These are phyloP conservation scores for Colletotrichum graminicola DNA, from an alignment of 2,329 filamentous ascomycete species.

Conservation along the genomic window DNA sequence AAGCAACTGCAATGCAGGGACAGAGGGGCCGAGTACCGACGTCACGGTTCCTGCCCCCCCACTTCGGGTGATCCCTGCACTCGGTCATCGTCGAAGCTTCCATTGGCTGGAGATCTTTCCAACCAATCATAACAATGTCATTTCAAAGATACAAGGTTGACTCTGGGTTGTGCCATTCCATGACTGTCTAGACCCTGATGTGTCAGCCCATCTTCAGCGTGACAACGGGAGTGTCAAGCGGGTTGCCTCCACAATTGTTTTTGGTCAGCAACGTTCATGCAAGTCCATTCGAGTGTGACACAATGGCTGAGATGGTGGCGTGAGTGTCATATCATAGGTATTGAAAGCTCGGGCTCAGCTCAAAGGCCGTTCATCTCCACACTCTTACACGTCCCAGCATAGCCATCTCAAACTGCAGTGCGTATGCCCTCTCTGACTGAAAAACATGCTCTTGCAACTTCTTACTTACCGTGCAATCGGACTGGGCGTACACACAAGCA, in stretches of 20 bases:
- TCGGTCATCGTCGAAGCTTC: conserved; percentile 17
- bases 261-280: conserved; percentile 6
- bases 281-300: neutral
- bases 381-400: neutral
- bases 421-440: too few relatives aligned
- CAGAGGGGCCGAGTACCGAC: conserved; percentile 36
- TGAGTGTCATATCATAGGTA: neutral
- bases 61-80: conserved; percentile 13
- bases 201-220: conserved; percentile 35
- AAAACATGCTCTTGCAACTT: too few relatives aligned
- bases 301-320: too few relatives aligned
- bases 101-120: conserved; percentile 32
- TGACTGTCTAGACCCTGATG: neutral
- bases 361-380: neutral
- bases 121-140: neutral
- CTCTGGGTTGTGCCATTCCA: conserved; percentile 15
- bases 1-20: conserved; percentile 37
- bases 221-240: conserved; percentile 20
- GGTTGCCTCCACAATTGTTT: neutral
- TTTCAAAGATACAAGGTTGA: conserved; percentile 15
- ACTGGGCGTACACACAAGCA: too few relatives aligned
- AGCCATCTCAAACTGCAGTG: too few relatives aligned
- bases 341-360: neutral
- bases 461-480: too few relatives aligned
- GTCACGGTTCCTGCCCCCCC: conserved; percentile 33